Percentiles rank a stretch among this genome's conserved stretches.
Evolutionary conservation across 1,284 basidiomycete species (phyloP).

Genomic region (Wallemia mellicola): DNA sequence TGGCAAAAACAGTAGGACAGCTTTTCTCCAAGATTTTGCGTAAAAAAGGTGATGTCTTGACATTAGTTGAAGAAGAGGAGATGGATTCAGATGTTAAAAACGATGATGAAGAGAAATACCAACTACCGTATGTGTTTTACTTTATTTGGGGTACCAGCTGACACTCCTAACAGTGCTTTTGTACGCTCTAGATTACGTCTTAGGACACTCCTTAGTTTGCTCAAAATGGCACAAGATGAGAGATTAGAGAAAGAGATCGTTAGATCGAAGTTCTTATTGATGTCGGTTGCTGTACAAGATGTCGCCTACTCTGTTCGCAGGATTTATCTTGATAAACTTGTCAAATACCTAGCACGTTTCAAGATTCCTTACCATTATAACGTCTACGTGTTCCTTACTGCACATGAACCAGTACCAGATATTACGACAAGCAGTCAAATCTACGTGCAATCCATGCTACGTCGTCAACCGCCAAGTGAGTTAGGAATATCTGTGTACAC

Average conservation of each 20-base stretch:
- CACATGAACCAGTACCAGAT: constrained; percentile 69
- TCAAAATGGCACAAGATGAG: not conserved
- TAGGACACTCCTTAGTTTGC: not conserved
- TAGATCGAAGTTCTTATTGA: constrained; percentile 2
- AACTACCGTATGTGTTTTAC: too few relatives aligned
- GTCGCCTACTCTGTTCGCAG: constrained; percentile 59
- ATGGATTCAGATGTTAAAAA: not conserved
- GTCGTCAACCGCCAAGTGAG: constrained; percentile 23
- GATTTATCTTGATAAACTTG: constrained; percentile 42
- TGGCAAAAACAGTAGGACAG: not conserved
- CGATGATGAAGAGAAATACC: constrained; percentile 2
- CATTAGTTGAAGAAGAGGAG: not conserved
- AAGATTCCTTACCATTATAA: constrained; percentile 45
- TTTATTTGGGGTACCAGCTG: too few relatives aligned
- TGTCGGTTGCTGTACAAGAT: constrained; percentile 25
- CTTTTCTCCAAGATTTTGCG: not conserved
- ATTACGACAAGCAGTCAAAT: constrained; percentile 29
- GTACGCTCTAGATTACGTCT: not conserved
- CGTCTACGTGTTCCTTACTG: constrained; percentile 55
- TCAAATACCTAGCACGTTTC: constrained; percentile 27
- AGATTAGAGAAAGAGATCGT: not conserved
- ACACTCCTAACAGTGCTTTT: not conserved
- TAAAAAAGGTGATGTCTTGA: not conserved
- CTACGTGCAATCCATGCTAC: constrained; percentile 25
- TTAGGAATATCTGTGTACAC: constrained; percentile 5